Conservation (phyloP, 1,284 basidiomycete species). For the Volvariella surrecta region DNA sequence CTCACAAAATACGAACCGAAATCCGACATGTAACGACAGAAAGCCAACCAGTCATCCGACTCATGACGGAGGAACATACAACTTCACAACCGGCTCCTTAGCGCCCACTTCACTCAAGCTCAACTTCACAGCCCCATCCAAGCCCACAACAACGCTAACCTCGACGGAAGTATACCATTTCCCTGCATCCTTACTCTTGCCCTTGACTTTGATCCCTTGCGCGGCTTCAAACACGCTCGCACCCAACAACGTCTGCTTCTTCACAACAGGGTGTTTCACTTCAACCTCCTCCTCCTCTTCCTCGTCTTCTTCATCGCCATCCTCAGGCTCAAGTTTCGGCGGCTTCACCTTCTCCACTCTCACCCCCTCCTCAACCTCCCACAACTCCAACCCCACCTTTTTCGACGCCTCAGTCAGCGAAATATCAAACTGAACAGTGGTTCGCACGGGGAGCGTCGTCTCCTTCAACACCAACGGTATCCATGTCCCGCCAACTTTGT, state of each 20-base stretch:
- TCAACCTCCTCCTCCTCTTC: slow-evolving; percentile 53
- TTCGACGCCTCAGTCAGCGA: slow-evolving; percentile 44
- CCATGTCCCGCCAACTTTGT: slow-evolving; percentile 52
- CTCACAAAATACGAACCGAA: too few relatives aligned
- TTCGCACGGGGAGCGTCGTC: slow-evolving; percentile 74
- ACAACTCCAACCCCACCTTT: slow-evolving; percentile 72
- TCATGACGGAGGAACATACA: slow-evolving; percentile 11
- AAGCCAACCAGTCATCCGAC: too few relatives aligned
- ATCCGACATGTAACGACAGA: too few relatives aligned
- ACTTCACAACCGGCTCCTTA: slow-evolving; percentile 15
- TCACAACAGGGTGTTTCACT: slow-evolving; percentile 59
- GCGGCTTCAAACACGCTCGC: slow-evolving; percentile 44
- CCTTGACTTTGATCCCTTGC: slow-evolving; percentile 38
- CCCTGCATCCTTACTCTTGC: slow-evolving; percentile 27
- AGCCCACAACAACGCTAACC: slow-evolving; percentile 53
- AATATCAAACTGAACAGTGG: slow-evolving; percentile 67
- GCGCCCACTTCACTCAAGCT: slow-evolving; percentile 24
- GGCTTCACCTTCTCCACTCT: slow-evolving; percentile 63
- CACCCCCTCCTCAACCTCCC: slow-evolving; percentile 81
- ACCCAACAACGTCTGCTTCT: slow-evolving; percentile 54
- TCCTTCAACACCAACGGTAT: slow-evolving; percentile 63
- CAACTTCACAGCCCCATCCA: slow-evolving; percentile 42
- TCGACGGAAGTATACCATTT: slow-evolving; percentile 47
- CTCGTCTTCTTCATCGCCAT: slow-evolving; percentile 52
- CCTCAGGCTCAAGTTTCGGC: slow-evolving; percentile 40